phyloP scores from a whole-genome alignment of 352 stramenopile species.

The Phytophthora capsici region DNA sequence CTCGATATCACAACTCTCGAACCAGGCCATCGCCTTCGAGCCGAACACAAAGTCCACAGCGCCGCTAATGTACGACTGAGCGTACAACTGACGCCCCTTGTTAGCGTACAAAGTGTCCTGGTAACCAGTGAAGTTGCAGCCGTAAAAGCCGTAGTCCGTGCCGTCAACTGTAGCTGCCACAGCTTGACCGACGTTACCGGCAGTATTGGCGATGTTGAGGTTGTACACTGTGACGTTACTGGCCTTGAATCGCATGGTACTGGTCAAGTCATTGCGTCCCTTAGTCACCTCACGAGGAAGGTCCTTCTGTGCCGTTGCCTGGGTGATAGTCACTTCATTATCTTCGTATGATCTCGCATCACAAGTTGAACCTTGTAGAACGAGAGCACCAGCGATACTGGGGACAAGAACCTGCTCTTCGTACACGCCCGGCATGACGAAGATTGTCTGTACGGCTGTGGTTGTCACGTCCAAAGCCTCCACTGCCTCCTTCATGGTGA shows the following conservation, averaged over 20 bases:
- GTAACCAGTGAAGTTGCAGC: conserved; percentile 25
- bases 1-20: conserved; percentile 26
- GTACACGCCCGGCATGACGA: conserved; percentile 25
- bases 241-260: conserved; percentile 20
- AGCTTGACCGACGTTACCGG: conserved; percentile 23
- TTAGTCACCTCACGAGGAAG: conserved; percentile 8
- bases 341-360: conserved; percentile 22
- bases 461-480: conserved; percentile 8
- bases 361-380: conserved; percentile 23
- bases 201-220: conserved; percentile 28
- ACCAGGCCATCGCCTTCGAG: conserved; percentile 17
- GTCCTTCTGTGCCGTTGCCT: conserved; percentile 23
- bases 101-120: conserved; percentile 30
- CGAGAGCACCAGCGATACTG: conserved; percentile 4
- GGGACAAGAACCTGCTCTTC: conserved; percentile 23
- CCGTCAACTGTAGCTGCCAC: conserved; percentile 20
- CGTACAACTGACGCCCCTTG: conserved; percentile 21
- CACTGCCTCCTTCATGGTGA: conserved; percentile 14
- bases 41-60: conserved; percentile 30
- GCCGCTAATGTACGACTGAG: conserved; percentile 21
- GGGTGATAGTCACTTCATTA: conserved; percentile 23
- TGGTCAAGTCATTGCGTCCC: conserved; percentile 24
- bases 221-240: conserved; percentile 32
- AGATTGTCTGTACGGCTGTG: conserved; percentile 20
- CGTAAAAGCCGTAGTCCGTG: conserved; percentile 19